These are phyloP conservation scores for Chrysanthemum lavandulifolium DNA, from an alignment of 129 eudicot species.

Conservation along the genomic window DNA sequence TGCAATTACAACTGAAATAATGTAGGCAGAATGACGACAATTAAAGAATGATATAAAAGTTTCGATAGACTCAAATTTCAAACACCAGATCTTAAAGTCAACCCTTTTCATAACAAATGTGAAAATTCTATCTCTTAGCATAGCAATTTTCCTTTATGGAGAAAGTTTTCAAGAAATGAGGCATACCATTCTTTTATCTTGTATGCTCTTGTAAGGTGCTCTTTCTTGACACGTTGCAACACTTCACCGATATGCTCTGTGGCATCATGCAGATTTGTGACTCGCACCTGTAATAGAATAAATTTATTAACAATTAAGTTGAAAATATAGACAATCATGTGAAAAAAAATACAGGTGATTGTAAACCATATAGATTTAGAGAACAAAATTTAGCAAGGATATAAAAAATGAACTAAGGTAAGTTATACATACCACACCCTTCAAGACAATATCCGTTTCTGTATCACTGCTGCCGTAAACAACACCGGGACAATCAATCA, in stretches of 20 bases:
- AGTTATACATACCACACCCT: slow-evolving; percentile 86
- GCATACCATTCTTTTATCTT: slow-evolving; percentile 79
- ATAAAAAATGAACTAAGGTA: background rate
- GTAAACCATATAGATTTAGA: slow-evolving; percentile 8
- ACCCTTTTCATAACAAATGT: too few relatives aligned
- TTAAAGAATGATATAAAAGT: too few relatives aligned
- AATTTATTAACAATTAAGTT: too few relatives aligned
- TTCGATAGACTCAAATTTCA: too few relatives aligned
- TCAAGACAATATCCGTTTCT: slow-evolving; percentile 93
- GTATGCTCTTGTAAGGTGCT: slow-evolving; percentile 87
- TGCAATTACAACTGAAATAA: background rate
- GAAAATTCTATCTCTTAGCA: background rate
- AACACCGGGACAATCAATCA: slow-evolving; percentile 99
- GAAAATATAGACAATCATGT: background rate
- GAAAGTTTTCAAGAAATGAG: background rate
- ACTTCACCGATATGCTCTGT: slow-evolving; percentile 97
- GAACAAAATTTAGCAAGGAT: background rate
- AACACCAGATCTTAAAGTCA: too few relatives aligned
- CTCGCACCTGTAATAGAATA: slow-evolving; percentile 66
- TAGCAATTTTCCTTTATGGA: background rate
- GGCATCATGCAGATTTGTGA: slow-evolving; percentile 89
- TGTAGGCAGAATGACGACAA: background rate
- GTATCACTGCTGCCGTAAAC: slow-evolving; percentile 85
- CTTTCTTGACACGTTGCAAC: slow-evolving; percentile 82
- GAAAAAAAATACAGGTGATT: background rate